Evolutionary conservation across 2,329 filamentous ascomycete species (phyloP).

Genomic region (Blastomyces parvus): DNA sequence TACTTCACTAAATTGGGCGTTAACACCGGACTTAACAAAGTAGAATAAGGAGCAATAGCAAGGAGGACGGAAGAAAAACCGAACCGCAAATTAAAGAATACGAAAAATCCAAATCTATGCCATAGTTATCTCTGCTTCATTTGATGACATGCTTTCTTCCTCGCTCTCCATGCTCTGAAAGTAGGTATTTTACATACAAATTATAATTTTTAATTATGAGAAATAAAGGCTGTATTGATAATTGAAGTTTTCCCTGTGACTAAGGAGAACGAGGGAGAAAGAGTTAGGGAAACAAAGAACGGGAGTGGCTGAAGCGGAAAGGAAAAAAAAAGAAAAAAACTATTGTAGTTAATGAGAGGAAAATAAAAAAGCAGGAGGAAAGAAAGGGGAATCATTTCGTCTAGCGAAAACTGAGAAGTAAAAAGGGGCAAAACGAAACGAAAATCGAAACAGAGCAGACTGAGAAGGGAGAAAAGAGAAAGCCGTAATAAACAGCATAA

Average conservation of each 20-base stretch:
- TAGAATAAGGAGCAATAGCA: too few relatives aligned
- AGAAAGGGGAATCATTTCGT: constrained; percentile 1
- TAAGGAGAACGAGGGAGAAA: background rate
- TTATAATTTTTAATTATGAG: background rate
- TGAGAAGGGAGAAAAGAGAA: background rate
- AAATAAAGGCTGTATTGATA: background rate
- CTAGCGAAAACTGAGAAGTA: background rate
- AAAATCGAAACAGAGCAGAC: background rate
- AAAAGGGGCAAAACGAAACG: background rate
- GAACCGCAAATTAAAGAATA: background rate
- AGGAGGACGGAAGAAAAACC: too few relatives aligned
- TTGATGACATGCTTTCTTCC: background rate
- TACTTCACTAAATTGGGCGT: too few relatives aligned
- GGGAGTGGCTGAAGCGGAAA: background rate
- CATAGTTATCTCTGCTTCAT: background rate
- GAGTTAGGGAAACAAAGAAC: background rate
- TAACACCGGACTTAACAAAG: too few relatives aligned
- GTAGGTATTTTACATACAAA: background rate
- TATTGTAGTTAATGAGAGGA: background rate
- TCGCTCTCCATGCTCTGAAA: background rate
- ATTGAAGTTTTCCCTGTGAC: background rate
- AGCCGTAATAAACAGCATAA: background rate
- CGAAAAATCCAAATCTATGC: background rate
- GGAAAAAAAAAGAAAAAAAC: too few relatives aligned
- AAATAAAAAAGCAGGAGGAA: constrained; percentile 2